Evolutionary conservation across 2,329 filamentous ascomycete species (phyloP).

Genomic region (Emergomyces africanus): DNA sequence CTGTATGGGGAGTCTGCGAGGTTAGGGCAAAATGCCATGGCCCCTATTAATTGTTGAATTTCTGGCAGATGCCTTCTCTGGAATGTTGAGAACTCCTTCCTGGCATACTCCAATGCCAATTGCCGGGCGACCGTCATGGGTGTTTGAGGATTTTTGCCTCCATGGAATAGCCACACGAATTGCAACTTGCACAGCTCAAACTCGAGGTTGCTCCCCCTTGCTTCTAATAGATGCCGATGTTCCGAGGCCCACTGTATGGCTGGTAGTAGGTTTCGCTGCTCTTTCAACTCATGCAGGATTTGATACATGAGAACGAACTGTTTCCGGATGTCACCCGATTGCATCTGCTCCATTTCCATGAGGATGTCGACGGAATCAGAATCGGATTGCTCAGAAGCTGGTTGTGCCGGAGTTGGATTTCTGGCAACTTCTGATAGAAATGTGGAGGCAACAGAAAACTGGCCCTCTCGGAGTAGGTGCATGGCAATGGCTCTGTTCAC

Average conservation of each 20-base stretch:
- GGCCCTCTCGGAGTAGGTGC: slow-evolving; percentile 88
- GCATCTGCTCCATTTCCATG: slow-evolving; percentile 43
- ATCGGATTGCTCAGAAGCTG: slow-evolving; percentile 17
- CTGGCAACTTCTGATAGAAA: slow-evolving; percentile 62
- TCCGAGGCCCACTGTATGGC: slow-evolving; percentile 77
- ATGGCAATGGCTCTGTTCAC: slow-evolving; percentile 92
- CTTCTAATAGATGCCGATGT: slow-evolving; percentile 59
- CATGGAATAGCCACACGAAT: slow-evolving; percentile 77
- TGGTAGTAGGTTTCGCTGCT: slow-evolving; percentile 57
- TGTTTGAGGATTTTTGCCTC: slow-evolving; percentile 26
- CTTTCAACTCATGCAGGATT: slow-evolving; percentile 66
- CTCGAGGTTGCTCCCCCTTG: slow-evolving; percentile 79
- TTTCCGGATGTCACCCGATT: slow-evolving; percentile 57
- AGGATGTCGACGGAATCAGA: slow-evolving; percentile 30
- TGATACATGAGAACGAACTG: slow-evolving; percentile 84
- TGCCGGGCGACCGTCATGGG: slow-evolving; percentile 16
- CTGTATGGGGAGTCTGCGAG: slow-evolving; percentile 64
- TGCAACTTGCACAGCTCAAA: slow-evolving; percentile 88
- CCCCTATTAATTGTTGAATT: slow-evolving; percentile 67
- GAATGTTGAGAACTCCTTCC: slow-evolving; percentile 60
- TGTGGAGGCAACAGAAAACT: slow-evolving; percentile 75
- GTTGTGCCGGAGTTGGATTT: slow-evolving; percentile 28
- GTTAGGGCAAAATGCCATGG: slow-evolving; percentile 68
- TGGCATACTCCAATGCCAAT: slow-evolving; percentile 62
- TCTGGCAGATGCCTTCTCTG: slow-evolving; percentile 62